These are phyloP conservation scores for Arctium minus DNA, from an alignment of 129 eudicot species.

Conservation along the genomic window DNA sequence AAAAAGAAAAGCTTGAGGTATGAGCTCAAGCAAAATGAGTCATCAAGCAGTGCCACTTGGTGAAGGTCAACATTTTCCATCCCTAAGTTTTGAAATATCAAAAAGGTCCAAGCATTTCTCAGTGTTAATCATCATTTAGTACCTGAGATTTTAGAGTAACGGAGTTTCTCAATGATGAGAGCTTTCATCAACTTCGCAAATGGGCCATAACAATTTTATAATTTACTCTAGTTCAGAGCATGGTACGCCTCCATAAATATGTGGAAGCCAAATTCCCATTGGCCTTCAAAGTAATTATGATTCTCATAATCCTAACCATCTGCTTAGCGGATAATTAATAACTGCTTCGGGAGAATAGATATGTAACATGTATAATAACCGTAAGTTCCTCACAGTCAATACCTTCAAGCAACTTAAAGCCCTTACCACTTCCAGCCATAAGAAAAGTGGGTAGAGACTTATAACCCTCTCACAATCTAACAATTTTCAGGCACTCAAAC, in stretches of 20 bases:
- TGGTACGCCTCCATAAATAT: neutral
- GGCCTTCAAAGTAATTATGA: neutral
- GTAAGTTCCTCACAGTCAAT: neutral
- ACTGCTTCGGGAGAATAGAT: neutral
- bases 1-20: neutral
- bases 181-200: neutral
- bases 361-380: neutral
- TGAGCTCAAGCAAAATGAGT: neutral
- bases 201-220: neutral
- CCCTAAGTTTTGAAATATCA: neutral
- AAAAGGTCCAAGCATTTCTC: neutral
- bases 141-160: neutral
- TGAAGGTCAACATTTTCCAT: neutral
- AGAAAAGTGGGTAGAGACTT: neutral
- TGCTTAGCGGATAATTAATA: neutral
- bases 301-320: neutral
- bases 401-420: neutral
- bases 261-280: neutral
- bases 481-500: neutral
- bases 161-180: neutral
- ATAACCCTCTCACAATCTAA: neutral
- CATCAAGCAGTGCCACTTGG: neutral
- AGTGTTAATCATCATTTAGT: neutral
- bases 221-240: neutral
- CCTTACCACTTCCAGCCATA: neutral